Evolutionary conservation across 2,329 filamentous ascomycete species (phyloP).

Genomic region (Basipetospora chlamydospora): DNA sequence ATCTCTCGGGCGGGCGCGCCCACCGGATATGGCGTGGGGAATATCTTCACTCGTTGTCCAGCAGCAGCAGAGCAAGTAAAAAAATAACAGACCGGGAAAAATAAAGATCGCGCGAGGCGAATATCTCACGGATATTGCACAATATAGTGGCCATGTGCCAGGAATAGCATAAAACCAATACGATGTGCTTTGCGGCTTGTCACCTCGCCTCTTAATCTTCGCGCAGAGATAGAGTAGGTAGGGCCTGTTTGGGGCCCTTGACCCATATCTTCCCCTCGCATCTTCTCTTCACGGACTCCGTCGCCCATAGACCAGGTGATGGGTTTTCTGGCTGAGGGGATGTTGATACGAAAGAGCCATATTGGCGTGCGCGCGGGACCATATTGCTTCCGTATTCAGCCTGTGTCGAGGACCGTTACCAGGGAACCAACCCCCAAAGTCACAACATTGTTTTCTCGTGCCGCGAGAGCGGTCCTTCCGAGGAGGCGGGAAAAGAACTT

Average conservation of each 20-base stretch:
- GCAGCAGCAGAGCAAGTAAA: too few species aligned
- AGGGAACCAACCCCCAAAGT: slow-evolving; percentile 12
- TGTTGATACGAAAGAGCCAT: slow-evolving; percentile 7
- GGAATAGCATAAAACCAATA: slow-evolving; percentile 8
- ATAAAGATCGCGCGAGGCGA: neutral
- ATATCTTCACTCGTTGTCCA: too few species aligned
- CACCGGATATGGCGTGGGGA: too few species aligned
- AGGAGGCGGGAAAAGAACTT: too few species aligned
- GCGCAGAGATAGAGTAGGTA: too few species aligned
- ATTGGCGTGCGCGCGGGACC: slow-evolving; percentile 8
- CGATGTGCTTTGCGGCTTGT: neutral
- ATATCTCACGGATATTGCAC: slow-evolving; percentile 9
- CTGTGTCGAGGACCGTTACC: slow-evolving; percentile 10
- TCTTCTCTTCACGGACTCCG: too few species aligned
- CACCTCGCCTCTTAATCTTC: too few species aligned
- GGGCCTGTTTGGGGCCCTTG: too few species aligned
- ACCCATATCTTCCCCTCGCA: neutral
- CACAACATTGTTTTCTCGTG: too few species aligned
- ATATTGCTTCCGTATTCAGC: slow-evolving; percentile 12
- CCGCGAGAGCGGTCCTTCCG: too few species aligned
- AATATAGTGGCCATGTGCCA: slow-evolving; percentile 9
- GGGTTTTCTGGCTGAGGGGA: neutral
- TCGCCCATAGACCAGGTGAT: slow-evolving; percentile 8
- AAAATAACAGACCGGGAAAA: slow-evolving; percentile 6
- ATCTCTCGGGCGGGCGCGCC: too few species aligned